phyloP scores from a whole-genome alignment of 2,329 filamentous ascomycete species.

The Ceratocystis harringtonii region DNA sequence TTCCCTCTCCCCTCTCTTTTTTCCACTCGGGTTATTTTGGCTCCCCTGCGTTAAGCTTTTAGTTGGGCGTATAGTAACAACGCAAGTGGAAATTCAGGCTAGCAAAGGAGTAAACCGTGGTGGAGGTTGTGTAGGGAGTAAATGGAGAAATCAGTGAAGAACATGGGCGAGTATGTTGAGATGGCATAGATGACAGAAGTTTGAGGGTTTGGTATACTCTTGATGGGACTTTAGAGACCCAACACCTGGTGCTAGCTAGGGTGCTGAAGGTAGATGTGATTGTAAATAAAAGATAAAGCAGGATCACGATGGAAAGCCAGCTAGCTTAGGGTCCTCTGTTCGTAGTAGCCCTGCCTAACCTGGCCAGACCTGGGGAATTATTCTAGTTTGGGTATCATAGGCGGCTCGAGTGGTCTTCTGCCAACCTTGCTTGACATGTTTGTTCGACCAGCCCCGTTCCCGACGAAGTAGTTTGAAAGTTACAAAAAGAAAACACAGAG shows the following conservation, averaged over 20 bases:
- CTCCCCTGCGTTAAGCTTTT: slow-evolving; percentile 6
- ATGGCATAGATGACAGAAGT: no score
- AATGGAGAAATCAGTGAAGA: not conserved
- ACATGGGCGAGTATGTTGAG: no score
- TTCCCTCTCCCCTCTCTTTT: not conserved
- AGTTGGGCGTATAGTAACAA: slow-evolving; percentile 4
- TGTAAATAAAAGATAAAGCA: no score
- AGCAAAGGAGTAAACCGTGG: not conserved
- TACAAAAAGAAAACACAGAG: not conserved
- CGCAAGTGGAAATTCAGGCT: slow-evolving; percentile 6
- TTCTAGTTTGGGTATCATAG: not conserved
- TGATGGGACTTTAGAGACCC: no score
- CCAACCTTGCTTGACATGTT: slow-evolving; percentile 3
- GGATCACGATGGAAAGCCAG: no score
- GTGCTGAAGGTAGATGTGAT: no score
- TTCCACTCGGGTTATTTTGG: not conserved
- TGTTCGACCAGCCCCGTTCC: not conserved
- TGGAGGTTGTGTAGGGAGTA: not conserved
- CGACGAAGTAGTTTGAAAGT: not conserved
- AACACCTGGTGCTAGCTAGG: no score
- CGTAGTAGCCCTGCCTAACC: no score
- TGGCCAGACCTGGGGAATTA: not conserved
- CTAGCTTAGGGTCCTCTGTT: no score
- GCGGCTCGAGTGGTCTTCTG: not conserved
- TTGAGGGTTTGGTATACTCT: no score